A percentile compares a stretch with the other conserved stretches of the same genome.
phyloP scores from a whole-genome alignment of 768 basidiomycete species.

The Pleurotus giganteus region DNA sequence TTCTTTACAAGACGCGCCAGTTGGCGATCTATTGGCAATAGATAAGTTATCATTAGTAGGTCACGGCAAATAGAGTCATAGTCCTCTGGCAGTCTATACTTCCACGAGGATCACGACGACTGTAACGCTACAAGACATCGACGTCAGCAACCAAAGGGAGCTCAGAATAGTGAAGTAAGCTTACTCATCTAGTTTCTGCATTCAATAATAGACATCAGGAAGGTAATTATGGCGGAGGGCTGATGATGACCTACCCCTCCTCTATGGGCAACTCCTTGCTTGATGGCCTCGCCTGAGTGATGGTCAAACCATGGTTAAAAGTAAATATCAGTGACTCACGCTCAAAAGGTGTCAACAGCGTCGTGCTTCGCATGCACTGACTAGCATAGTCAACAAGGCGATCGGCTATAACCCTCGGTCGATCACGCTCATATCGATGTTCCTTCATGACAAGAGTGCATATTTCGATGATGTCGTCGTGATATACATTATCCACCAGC shows the following conservation, averaged over 20 bases:
- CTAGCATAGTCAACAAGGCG: conserved; percentile 68
- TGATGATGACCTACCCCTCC: neutral
- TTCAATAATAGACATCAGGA: neutral
- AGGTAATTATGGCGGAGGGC: neutral
- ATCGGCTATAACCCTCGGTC: conserved; percentile 71
- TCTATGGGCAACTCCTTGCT: conserved; percentile 1
- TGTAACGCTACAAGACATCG: neutral
- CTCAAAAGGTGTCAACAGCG: conserved; percentile 71
- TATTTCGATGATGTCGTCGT: conserved; percentile 66
- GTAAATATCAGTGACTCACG: conserved; percentile 37
- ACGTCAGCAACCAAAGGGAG: neutral
- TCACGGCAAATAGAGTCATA: neutral
- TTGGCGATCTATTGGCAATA: no score
- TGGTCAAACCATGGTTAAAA: neutral
- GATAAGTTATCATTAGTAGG: no score
- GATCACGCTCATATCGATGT: conserved; percentile 52
- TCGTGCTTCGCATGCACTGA: conserved; percentile 65
- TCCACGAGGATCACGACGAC: conserved; percentile 1
- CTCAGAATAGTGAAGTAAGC: neutral
- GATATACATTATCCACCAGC: conserved; percentile 59
- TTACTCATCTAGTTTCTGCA: conserved; percentile 7
- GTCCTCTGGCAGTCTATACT: neutral
- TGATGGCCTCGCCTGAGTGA: conserved; percentile 2
- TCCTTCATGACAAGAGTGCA: conserved; percentile 64
- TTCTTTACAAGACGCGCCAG: no score